Evolutionary conservation across 441 rosid species (phyloP).

Genomic region (Kokia cookei): DNA sequence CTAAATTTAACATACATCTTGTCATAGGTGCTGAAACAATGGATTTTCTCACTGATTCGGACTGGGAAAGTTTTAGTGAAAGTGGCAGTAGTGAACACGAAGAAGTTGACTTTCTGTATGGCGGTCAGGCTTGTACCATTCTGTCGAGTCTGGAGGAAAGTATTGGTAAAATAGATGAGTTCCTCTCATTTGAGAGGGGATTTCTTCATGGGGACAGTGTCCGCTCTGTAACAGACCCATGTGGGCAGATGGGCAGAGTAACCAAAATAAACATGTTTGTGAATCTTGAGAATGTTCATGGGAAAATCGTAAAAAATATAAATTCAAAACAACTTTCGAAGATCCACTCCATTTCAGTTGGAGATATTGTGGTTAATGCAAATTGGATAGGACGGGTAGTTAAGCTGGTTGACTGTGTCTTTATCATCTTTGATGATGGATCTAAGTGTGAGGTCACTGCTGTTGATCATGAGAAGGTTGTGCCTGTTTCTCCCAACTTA

Average conservation of each 20-base stretch:
- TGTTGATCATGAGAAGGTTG: conserved; percentile 48
- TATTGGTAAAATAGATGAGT: conserved; percentile 81
- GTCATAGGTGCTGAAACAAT: conserved; percentile 37
- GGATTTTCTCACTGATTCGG: conserved; percentile 68
- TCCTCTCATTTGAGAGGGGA: conserved; percentile 83
- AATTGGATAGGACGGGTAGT: conserved; percentile 87
- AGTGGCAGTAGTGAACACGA: conserved; percentile 66
- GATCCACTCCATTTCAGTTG: conserved; percentile 55
- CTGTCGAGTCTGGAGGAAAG: conserved; percentile 79
- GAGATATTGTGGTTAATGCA: conserved; percentile 70
- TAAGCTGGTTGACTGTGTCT: conserved; percentile 58
- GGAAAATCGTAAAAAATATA: conserved; percentile 47
- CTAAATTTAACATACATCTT: conserved; percentile 10
- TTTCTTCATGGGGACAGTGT: conserved; percentile 69
- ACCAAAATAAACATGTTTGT: conserved; percentile 46
- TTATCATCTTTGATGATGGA: conserved; percentile 69
- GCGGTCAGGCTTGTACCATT: conserved; percentile 58
- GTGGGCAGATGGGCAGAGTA: conserved; percentile 85
- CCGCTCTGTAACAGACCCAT: conserved; percentile 47
- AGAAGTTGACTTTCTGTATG: conserved; percentile 52
- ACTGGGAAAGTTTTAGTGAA: conserved; percentile 87
- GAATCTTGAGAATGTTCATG: conserved; percentile 57
- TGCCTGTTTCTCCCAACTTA: conserved; percentile 51
- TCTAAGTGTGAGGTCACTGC: conserved; percentile 56
- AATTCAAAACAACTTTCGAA: conserved; percentile 53